phyloP scores from a whole-genome alignment of 1,284 basidiomycete species.

The Ceratobasidium theobromae region DNA sequence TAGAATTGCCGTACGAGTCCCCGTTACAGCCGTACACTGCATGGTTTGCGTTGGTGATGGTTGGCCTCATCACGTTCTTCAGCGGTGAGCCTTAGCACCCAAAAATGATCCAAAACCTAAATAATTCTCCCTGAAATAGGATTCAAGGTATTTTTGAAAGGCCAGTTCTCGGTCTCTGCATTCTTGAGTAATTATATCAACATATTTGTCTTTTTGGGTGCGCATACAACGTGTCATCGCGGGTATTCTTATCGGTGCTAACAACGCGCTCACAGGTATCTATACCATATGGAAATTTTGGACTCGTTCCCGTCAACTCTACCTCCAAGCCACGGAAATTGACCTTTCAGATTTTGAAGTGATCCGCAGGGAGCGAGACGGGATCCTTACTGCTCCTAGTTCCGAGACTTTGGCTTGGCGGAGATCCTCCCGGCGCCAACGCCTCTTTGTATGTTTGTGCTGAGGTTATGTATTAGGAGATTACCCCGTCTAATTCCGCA shows the following conservation, averaged over 20 bases:
- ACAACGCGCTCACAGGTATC: background rate
- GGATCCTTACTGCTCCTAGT: background rate
- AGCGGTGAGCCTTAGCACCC: conserved; percentile 30
- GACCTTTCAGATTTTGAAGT: conserved; percentile 23
- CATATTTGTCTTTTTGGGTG: conserved; percentile 35
- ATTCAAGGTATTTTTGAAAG: conserved; percentile 35
- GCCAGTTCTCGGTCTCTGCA: conserved; percentile 32
- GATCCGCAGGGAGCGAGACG: conserved; percentile 18
- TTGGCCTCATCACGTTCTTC: conserved; percentile 33
- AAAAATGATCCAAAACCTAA: background rate
- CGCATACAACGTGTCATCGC: background rate
- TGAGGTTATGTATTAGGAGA: background rate
- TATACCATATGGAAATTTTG: conserved; percentile 27
- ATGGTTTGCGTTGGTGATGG: conserved; percentile 36
- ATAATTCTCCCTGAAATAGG: conserved; percentile 23
- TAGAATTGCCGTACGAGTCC: conserved; percentile 43
- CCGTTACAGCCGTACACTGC: conserved; percentile 44
- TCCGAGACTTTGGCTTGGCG: background rate
- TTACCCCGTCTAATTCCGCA: background rate
- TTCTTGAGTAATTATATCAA: conserved; percentile 37
- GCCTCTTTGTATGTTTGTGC: conserved; percentile 25
- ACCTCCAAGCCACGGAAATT: conserved; percentile 11
- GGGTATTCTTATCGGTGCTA: background rate
- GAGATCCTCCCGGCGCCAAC: background rate
- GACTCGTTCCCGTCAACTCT: conserved; percentile 4